Percentiles rank a stretch among this genome's conserved stretches.
phyloP scores from a whole-genome alignment of 495 filamentous ascomycete species.

The Lineolata rhizophorae region DNA sequence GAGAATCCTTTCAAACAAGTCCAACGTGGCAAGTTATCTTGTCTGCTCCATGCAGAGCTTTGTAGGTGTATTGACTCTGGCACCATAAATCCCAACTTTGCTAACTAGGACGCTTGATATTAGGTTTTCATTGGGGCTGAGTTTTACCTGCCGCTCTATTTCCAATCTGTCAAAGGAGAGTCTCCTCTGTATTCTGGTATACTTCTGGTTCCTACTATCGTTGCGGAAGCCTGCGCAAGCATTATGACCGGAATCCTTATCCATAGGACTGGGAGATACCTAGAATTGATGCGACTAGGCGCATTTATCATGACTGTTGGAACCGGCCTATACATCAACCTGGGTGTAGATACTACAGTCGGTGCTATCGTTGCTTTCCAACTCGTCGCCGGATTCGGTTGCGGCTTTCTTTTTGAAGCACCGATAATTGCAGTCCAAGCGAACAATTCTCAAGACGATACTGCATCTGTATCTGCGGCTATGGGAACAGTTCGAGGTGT shows the following conservation, averaged over 20 bases:
- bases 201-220: constrained; percentile 27
- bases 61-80: too few relatives aligned
- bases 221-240: constrained; percentile 26
- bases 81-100: too few relatives aligned
- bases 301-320: constrained; percentile 25
- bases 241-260: too few relatives aligned
- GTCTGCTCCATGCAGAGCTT: constrained; percentile 26
- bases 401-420: constrained; percentile 15
- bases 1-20: constrained; percentile 10
- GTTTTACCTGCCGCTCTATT: constrained; percentile 37
- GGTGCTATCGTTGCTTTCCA: constrained; percentile 21
- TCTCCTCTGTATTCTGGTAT: constrained; percentile 31
- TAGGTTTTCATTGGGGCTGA: constrained; percentile 28
- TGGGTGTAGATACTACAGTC: constrained; percentile 19
- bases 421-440: constrained; percentile 17
- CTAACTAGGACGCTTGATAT: too few relatives aligned
- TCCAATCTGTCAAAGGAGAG: constrained; percentile 28
- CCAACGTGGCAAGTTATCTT: constrained; percentile 17
- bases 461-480: constrained; percentile 16
- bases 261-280: constrained; percentile 37
- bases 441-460: constrained; percentile 13
- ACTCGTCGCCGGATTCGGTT: constrained; percentile 15
- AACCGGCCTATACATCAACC: constrained; percentile 28
- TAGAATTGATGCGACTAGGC: constrained; percentile 31
- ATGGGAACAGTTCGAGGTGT: constrained; percentile 14